phyloP scores from a whole-genome alignment of 495 filamentous ascomycete genomes.

The Oleoguttula mirabilis region DNA sequence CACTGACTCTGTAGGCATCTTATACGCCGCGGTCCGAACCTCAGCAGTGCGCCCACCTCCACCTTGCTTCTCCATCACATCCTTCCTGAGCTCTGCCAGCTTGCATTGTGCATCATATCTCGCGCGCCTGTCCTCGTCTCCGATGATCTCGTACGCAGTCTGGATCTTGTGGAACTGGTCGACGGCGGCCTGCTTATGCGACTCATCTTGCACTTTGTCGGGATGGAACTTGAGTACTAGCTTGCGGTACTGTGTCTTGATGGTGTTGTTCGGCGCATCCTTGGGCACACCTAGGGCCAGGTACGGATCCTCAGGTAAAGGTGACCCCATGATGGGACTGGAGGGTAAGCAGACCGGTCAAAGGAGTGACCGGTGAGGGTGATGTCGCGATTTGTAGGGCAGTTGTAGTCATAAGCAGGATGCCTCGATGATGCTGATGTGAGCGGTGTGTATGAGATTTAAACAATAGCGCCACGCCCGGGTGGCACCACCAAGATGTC shows the following conservation, averaged over 20 bases:
- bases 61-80: slow-evolving; percentile 34
- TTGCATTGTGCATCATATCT: slow-evolving; percentile 68
- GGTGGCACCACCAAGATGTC: too few relatives aligned
- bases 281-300: slow-evolving; percentile 62
- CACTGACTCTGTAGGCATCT: slow-evolving; percentile 8
- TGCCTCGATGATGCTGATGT: background rate
- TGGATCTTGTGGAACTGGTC: slow-evolving; percentile 90
- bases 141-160: slow-evolving; percentile 82
- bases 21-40: slow-evolving; percentile 7
- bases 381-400: background rate
- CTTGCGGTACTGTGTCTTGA: slow-evolving; percentile 77
- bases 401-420: background rate
- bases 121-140: slow-evolving; percentile 56
- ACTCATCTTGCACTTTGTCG: slow-evolving; percentile 79
- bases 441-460: too few relatives aligned
- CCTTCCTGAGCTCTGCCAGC: slow-evolving; percentile 46
- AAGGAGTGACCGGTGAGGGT: background rate
- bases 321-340: slow-evolving; percentile 43
- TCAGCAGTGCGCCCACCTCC: background rate
- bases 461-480: too few relatives aligned
- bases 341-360: background rate
- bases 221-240: slow-evolving; percentile 88
- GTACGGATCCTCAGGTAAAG: slow-evolving; percentile 72
- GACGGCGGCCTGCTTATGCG: slow-evolving; percentile 53
- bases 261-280: slow-evolving; percentile 58